These are phyloP conservation scores for Botrytis cinerea DNA, from an alignment of 2,329 filamentous ascomycete species.

Conservation along the genomic window DNA sequence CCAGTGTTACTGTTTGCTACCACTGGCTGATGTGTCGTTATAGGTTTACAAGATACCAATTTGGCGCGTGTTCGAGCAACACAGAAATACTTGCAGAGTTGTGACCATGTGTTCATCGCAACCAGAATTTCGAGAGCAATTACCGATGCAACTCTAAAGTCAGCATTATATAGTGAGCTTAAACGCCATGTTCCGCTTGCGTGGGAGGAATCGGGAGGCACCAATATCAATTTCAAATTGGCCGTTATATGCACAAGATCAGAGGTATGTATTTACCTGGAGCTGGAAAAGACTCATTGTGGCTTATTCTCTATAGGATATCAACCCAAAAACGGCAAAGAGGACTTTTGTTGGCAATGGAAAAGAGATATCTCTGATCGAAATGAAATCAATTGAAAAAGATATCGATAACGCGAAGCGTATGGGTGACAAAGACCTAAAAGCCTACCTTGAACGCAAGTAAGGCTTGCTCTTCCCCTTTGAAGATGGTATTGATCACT, in stretches of 20 bases:
- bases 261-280: neutral
- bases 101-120: conserved; percentile 43
- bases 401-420: neutral
- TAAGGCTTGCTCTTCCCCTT: neutral
- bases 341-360: neutral
- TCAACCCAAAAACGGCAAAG: neutral
- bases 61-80: conserved; percentile 43
- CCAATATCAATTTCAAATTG: neutral
- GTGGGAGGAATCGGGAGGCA: conserved; percentile 25
- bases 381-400: neutral
- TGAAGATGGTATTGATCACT: neutral
- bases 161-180: conserved; percentile 4
- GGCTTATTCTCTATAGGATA: neutral
- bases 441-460: neutral
- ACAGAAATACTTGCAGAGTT: conserved; percentile 41
- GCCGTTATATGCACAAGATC: conserved; percentile 5
- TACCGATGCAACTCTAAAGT: conserved; percentile 2
- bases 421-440: neutral
- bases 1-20: neutral
- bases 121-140: conserved; percentile 28
- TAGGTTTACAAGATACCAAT: conserved; percentile 43
- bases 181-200: conserved; percentile 6
- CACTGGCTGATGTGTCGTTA: neutral
- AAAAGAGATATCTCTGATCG: neutral
- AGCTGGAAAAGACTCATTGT: neutral